Conservation (phyloP, 768 basidiomycete genomes). For the Tricholoma sp. region DNA sequence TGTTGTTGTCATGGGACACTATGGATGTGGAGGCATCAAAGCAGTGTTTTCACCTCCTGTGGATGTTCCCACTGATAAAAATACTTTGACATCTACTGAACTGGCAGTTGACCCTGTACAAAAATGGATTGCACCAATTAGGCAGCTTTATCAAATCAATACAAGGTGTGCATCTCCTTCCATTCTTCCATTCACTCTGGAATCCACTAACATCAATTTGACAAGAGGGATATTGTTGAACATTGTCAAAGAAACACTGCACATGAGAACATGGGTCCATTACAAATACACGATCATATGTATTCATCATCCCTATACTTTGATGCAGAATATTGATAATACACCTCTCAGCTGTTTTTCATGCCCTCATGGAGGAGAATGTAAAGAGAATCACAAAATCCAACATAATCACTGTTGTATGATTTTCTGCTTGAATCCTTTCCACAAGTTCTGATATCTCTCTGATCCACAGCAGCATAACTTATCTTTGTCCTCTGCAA, state of each 20-base stretch:
- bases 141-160: conserved; percentile 31
- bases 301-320: background rate
- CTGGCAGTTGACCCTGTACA: conserved; percentile 30
- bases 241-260: background rate
- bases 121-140: conserved; percentile 37
- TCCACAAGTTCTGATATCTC: background rate
- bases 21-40: conserved; percentile 38
- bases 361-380: conserved; percentile 41
- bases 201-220: conserved; percentile 28
- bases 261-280: background rate
- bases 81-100: background rate
- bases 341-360: conserved; percentile 28
- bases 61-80: background rate
- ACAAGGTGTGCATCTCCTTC: conserved; percentile 20
- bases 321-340: background rate
- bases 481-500: background rate
- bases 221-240: conserved; percentile 22
- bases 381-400: conserved; percentile 24
- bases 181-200: background rate
- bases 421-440: background rate
- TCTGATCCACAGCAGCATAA: conserved; percentile 3
- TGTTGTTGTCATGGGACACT: conserved; percentile 40
- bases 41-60: conserved; percentile 28
- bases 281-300: background rate
- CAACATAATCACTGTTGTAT: conserved; percentile 16